Evolutionary conservation across 306 rosid species (phyloP), one percentile per base, ranked within the genome.

Genomic region (Delonix regia): DNA sequence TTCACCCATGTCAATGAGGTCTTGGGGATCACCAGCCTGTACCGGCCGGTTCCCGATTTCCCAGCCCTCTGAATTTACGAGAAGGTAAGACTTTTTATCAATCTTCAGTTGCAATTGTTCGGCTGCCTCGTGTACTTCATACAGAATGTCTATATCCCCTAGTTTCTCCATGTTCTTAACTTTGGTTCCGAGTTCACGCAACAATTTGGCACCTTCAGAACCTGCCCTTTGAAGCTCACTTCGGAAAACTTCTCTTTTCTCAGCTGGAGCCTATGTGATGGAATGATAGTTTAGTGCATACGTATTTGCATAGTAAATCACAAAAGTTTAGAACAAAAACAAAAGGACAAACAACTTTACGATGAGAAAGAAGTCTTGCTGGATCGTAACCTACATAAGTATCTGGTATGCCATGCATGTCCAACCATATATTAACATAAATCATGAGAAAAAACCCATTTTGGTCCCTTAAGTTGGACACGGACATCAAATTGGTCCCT

Each of bases 1-100:
- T n/a, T 80, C 96, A 0, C 85, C 88, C 75, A 79, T 39, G 83
- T 81, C 34, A 73, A 87, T 65, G 27, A 82, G 85, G 52, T 88
- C 94, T 72, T 88, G 90, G 33, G 83, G 81, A n/a, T 76, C 83
- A 28, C 18, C 83, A 33, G 41, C 49, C 0, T 81, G 90, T 36
- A 76, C 87, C 1, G 89, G 82, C 22, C 94, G 85, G 61, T 72
- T 88, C 33, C 99, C 97, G 9, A 95, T 89, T 85, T 92, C 98
- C 99, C 99, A 95, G 75, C 86, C 74, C 87, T 92, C 97, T 18
- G 99, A 89, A 63, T 86, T 89, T 41, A 95, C 95, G 30, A 95
- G 95, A 63, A 95, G 90, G 88, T 92, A 95, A 1, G 99, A 95
- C 63, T 89, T 95, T 63, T 72, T 83, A 61, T 95, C 99, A 18